Percentiles rank a stretch among this genome's conserved stretches.
Conservation (phyloP, 352 stramenopile genomes). For the Phytopythium cucurbitacearum region DNA sequence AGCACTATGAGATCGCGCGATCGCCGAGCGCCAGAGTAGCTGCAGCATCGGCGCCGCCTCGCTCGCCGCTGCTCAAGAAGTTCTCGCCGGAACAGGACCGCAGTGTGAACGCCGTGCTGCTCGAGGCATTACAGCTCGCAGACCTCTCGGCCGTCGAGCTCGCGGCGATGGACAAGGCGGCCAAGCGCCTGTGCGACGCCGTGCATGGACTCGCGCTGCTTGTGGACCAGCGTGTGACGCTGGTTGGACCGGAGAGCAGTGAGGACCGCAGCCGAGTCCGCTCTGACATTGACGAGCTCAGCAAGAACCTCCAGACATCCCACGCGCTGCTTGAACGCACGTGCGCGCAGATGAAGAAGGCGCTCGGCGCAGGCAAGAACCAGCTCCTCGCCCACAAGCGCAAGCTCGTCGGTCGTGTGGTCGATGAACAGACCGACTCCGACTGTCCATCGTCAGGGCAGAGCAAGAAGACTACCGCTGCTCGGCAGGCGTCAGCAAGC, state of each 20-base stretch:
- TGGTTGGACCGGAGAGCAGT: slow-evolving; percentile 37
- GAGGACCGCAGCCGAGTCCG: slow-evolving; percentile 45
- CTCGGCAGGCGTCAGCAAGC: neutral
- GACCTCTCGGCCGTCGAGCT: slow-evolving; percentile 64
- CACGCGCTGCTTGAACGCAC: slow-evolving; percentile 51
- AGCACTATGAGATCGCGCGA: slow-evolving; percentile 2
- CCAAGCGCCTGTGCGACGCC: slow-evolving; percentile 52
- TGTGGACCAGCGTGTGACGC: slow-evolving; percentile 74
- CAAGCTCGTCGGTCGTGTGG: slow-evolving; percentile 21
- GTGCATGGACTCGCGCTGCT: slow-evolving; percentile 65
- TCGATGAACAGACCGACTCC: slow-evolving; percentile 14
- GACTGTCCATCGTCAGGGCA: slow-evolving; percentile 12
- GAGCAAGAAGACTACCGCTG: neutral
- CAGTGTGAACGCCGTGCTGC: slow-evolving; percentile 46
- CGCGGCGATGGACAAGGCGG: slow-evolving; percentile 41
- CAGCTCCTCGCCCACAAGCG: slow-evolving; percentile 55
- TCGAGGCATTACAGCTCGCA: slow-evolving; percentile 60
- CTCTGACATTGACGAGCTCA: slow-evolving; percentile 59
- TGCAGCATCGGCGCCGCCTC: slow-evolving; percentile 10
- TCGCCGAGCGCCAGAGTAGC: slow-evolving; percentile 3
- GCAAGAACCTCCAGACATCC: slow-evolving; percentile 47
- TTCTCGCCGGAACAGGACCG: slow-evolving; percentile 53
- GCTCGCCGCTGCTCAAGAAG: slow-evolving; percentile 53
- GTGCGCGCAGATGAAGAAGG: slow-evolving; percentile 58
- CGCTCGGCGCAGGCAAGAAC: slow-evolving; percentile 34